Evolutionary conservation across 2,329 filamentous ascomycete species (phyloP).

Genomic region (Xylaria sp.): DNA sequence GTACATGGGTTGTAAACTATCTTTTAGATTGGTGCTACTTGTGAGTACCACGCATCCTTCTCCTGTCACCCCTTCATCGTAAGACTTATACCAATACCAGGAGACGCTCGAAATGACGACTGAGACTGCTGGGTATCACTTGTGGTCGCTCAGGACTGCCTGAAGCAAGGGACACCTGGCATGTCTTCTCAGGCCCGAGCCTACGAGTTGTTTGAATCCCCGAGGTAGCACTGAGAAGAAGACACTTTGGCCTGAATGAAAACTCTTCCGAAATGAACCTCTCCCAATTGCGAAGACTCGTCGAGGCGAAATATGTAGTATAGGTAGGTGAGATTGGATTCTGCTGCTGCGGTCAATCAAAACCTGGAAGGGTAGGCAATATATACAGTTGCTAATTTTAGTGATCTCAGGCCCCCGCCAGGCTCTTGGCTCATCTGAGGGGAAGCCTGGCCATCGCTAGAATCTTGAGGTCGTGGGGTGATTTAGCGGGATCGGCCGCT

Average conservation of each 20-base stretch:
- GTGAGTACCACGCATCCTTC: conserved; percentile 3
- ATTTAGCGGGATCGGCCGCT: conserved; percentile 31
- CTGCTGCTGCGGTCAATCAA: conserved; percentile 29
- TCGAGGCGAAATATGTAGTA: background rate
- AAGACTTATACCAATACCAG: background rate
- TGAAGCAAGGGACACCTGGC: conserved; percentile 1
- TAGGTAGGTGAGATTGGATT: conserved; percentile 7
- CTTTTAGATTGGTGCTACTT: conserved; percentile 5
- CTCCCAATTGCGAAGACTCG: background rate
- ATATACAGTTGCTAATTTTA: conserved; percentile 38
- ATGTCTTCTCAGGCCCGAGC: conserved; percentile 2
- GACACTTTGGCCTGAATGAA: conserved; percentile 21
- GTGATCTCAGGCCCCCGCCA: conserved; percentile 21
- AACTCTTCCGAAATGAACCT: conserved; percentile 2
- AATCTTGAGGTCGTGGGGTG: conserved; percentile 6
- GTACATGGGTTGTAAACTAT: background rate
- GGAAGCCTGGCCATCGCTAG: conserved; percentile 21
- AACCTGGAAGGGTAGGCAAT: conserved; percentile 29
- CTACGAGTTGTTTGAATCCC: background rate
- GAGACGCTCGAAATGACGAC: background rate
- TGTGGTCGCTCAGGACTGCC: conserved; percentile 4
- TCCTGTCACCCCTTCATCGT: background rate
- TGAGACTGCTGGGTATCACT: conserved; percentile 13
- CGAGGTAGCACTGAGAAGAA: conserved; percentile 18
- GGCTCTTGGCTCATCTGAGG: conserved; percentile 24